These are phyloP conservation scores for Phytophthora pluvialis DNA, from an alignment of 352 stramenopile species.

Conservation along the genomic window DNA sequence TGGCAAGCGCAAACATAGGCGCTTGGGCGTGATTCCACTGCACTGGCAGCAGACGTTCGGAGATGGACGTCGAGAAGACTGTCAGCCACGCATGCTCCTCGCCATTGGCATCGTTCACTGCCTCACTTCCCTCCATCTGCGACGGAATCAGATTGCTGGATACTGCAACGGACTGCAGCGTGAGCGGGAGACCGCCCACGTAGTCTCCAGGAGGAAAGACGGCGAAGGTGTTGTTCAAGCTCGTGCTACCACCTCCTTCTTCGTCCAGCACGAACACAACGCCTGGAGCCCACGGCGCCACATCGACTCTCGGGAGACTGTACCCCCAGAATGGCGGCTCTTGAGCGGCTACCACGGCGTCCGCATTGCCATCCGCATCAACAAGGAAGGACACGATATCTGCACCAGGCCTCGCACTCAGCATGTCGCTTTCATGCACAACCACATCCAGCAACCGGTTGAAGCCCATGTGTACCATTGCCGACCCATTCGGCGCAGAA, in stretches of 20 bases:
- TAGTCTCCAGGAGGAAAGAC: conserved; percentile 25
- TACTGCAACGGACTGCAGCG: conserved; percentile 19
- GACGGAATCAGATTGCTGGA: conserved; percentile 28
- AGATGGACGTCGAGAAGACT: conserved; percentile 28
- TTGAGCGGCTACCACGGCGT: conserved; percentile 1
- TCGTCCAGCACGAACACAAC: conserved; percentile 20
- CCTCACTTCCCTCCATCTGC: conserved; percentile 8
- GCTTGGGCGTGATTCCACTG: conserved; percentile 31
- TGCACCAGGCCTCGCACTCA: not conserved
- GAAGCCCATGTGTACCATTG: conserved; percentile 20
- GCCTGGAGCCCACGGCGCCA: not conserved
- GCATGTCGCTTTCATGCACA: conserved; percentile 10
- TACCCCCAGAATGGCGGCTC: conserved; percentile 18
- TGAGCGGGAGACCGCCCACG: conserved; percentile 15
- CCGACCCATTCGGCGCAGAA: conserved; percentile 13
- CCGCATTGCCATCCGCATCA: conserved; percentile 2
- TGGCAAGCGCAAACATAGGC: conserved; percentile 12
- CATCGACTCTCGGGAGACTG: not conserved
- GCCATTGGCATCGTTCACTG: conserved; percentile 5
- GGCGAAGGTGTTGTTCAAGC: conserved; percentile 17
- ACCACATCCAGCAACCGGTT: conserved; percentile 21
- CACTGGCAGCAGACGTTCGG: conserved; percentile 1
- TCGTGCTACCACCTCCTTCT: not conserved
- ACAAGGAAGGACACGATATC: conserved; percentile 14
- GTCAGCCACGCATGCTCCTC: conserved; percentile 22